Evolutionary conservation across 1,284 basidiomycete species (phyloP).

Genomic region (Ustilago trichophora): DNA sequence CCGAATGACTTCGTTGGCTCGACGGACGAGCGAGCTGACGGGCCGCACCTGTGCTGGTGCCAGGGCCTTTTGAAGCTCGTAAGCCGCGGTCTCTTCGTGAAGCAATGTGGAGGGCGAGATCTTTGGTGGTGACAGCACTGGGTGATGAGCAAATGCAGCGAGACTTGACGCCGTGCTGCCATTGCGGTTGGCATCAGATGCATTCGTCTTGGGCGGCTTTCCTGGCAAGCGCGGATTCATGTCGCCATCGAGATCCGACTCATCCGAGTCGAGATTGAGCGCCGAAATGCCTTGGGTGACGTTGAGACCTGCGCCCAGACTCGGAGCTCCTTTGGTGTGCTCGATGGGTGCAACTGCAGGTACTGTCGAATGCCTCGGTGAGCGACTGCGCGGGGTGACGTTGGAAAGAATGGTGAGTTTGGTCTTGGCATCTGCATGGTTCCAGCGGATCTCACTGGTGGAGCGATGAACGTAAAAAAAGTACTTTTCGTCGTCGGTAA

Average conservation of each 20-base stretch:
- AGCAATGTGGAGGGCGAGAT: constrained; percentile 22
- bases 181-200: constrained; percentile 3
- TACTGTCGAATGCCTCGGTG: constrained; percentile 9
- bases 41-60: constrained; percentile 15
- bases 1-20: constrained; percentile 46
- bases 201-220: constrained; percentile 34
- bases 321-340: constrained; percentile 4
- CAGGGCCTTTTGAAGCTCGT: constrained; percentile 43
- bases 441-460: constrained; percentile 45
- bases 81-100: constrained; percentile 38
- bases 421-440: constrained; percentile 40
- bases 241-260: constrained; percentile 41
- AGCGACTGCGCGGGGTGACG: constrained; percentile 30
- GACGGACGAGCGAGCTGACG: constrained; percentile 30
- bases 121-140: constrained; percentile 25
- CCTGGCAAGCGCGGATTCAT: constrained; percentile 35
- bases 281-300: constrained; percentile 12
- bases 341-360: not conserved
- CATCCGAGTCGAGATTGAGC: constrained; percentile 43
- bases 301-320: constrained; percentile 10
- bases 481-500: constrained; percentile 48
- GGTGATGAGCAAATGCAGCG: constrained; percentile 29
- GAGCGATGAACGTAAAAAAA: constrained; percentile 47
- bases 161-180: constrained; percentile 5
- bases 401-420: constrained; percentile 44